Evolutionary conservation across 495 filamentous ascomycete species (phyloP), one percentile per base, ranked within the genome.

Genomic region (Halenospora varia): DNA sequence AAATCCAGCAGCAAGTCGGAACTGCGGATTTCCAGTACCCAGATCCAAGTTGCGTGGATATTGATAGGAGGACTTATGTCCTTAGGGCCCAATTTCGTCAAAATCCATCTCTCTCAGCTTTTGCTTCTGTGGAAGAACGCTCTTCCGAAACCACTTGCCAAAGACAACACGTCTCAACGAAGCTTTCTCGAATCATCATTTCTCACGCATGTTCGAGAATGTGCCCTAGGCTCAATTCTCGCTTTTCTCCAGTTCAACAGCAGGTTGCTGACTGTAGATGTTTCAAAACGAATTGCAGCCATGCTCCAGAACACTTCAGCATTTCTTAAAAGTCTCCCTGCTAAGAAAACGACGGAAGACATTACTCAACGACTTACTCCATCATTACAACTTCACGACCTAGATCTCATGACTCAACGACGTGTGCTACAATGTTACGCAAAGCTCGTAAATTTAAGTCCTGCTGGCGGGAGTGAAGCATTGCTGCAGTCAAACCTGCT

Each of bases 41-140:
- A 99, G 66, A 91, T 99, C 35, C 94, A 99, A 63, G 92, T 97
- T 3, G 93, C 94, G 18, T 99, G 94, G 94, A 96, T 96, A 44
- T 71, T 99, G 51, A 95, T 99, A 55, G 94, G 94, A 29, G 94
- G 94, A 0, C 73, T 99, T 22, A 97, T 97, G 95, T 89, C 92
- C 6, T 77, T 97, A 1, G 94, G 94, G 0, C 95, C 95, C 3
- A 97, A 96, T 68, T 99, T 99, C 68, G 93, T 97, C 71, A 99
- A 99, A 72, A 97, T 96, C 41, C 94, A 97, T 74, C 79, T 99
- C 18, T 93, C 93, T 2, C 94, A 97, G 69, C 75, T 99, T 46
- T 85, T 97, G 51, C 72, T 97, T n/a, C 78, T 99, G 11, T 99
- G 94, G 94, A 96, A 96, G 69, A 97, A 96, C 72, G 92, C 94